Evolutionary conservation across 441 rosid genomes (phyloP).

Genomic region (Pelargonium citronellum): DNA sequence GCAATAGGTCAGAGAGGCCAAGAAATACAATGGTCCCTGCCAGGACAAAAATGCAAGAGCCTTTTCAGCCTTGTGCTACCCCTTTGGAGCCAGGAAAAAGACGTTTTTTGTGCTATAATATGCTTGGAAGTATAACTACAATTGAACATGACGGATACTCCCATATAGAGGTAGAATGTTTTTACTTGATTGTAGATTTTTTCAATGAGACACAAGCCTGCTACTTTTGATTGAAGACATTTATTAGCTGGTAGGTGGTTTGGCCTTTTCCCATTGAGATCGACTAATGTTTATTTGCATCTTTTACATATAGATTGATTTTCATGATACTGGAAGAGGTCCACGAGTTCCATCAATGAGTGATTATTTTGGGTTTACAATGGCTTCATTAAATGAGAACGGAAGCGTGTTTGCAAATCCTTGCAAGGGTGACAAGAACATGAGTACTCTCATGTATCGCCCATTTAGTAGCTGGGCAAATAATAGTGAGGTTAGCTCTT

Average conservation of each 20-base stretch:
- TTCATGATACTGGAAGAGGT: constrained; percentile 92
- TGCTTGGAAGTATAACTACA: constrained; percentile 84
- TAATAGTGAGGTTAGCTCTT: constrained; percentile 71
- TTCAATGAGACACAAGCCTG: not conserved
- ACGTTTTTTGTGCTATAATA: constrained; percentile 80
- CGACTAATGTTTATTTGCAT: constrained; percentile 20
- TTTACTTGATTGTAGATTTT: not conserved
- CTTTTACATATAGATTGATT: constrained; percentile 59
- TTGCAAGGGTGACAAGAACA: constrained; percentile 79
- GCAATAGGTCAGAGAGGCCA: constrained; percentile 32
- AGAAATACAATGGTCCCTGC: constrained; percentile 28
- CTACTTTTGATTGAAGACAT: constrained; percentile 1
- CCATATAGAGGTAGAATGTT: constrained; percentile 69
- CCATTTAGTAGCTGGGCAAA: constrained; percentile 89
- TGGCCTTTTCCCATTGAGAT: constrained; percentile 1
- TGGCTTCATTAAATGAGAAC: constrained; percentile 81
- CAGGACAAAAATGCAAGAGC: constrained; percentile 67
- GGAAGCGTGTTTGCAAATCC: constrained; percentile 93
- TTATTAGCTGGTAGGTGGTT: constrained; percentile 6
- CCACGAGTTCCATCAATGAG: constrained; percentile 91
- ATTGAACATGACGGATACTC: constrained; percentile 81
- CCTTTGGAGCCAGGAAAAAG: constrained; percentile 66
- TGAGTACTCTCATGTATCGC: constrained; percentile 91
- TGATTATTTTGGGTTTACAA: constrained; percentile 86
- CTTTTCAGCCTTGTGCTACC: constrained; percentile 91